Conservation (phyloP, 805 yeast species). For the Danielia oregonensis region DNA sequence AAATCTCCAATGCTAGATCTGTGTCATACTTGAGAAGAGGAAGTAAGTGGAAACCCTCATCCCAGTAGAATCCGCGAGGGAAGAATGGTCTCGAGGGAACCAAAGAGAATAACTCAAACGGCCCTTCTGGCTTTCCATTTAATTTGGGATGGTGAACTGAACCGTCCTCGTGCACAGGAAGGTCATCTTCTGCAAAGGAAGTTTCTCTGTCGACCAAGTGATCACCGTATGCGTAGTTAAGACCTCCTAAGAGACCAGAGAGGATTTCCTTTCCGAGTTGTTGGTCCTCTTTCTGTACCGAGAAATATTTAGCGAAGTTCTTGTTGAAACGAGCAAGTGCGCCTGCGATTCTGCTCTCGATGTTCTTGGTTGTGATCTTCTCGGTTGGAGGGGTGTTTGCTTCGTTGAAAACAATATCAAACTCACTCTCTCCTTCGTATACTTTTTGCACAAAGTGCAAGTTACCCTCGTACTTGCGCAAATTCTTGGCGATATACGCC, state of each 20-base stretch:
- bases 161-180: slow-evolving; percentile 39
- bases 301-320: slow-evolving; percentile 50
- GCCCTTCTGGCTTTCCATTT: slow-evolving; percentile 66
- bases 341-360: slow-evolving; percentile 31
- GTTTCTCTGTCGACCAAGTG: slow-evolving; percentile 75
- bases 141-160: slow-evolving; percentile 28
- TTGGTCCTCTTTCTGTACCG: no score
- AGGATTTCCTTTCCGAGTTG: slow-evolving; percentile 66
- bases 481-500: slow-evolving; percentile 53
- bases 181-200: slow-evolving; percentile 64
- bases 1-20: slow-evolving; percentile 73
- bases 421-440: slow-evolving; percentile 71
- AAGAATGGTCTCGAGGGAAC: slow-evolving; percentile 93
- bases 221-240: slow-evolving; percentile 83
- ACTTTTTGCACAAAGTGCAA: slow-evolving; percentile 75
- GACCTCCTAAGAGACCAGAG: slow-evolving; percentile 85
- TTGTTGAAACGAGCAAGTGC: slow-evolving; percentile 41
- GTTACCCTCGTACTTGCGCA: slow-evolving; percentile 64
- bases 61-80: slow-evolving; percentile 98
- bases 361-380: slow-evolving; percentile 32
- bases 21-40: slow-evolving; percentile 81
- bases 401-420: slow-evolving; percentile 60
- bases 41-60: slow-evolving; percentile 91
- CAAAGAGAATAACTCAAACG: slow-evolving; percentile 69
- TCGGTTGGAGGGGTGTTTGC: slow-evolving; percentile 37